Evolutionary conservation across 805 yeast species (phyloP).

Genomic region (Candida loeiensis): DNA sequence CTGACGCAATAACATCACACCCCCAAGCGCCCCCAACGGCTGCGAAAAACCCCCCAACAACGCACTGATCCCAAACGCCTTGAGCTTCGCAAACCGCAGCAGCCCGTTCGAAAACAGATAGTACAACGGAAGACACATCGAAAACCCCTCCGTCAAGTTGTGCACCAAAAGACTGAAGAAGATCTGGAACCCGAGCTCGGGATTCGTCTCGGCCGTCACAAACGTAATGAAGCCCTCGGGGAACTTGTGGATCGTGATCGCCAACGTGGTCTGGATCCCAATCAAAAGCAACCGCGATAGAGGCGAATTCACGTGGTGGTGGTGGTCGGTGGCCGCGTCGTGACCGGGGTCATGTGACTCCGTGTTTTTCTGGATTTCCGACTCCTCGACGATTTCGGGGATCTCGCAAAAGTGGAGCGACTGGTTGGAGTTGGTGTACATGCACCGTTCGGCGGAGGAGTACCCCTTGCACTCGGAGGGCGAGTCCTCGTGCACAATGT

Average conservation of each 20-base stretch:
- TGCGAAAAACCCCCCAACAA: conserved; percentile 80
- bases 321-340: conserved; percentile 49
- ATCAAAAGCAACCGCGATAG: conserved; percentile 75
- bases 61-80: conserved; percentile 65
- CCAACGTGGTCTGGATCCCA: conserved; percentile 86
- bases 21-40: conserved; percentile 83
- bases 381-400: conserved; percentile 19
- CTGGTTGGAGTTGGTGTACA: conserved; percentile 9
- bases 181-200: conserved; percentile 67
- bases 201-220: conserved; percentile 66
- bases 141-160: conserved; percentile 90
- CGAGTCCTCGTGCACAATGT: conserved; percentile 20
- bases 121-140: conserved; percentile 87
- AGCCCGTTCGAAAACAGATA: conserved; percentile 57
- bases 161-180: conserved; percentile 84
- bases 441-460: conserved; percentile 38
- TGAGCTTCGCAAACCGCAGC: conserved; percentile 40
- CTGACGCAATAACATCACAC: conserved; percentile 45
- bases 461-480: conserved; percentile 45
- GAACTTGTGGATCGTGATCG: conserved; percentile 81
- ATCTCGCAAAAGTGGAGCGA: conserved; percentile 39
- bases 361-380: conserved; percentile 2
- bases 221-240: conserved; percentile 94
- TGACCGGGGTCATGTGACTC: conserved; percentile 17
- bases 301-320: conserved; percentile 77